Conservation (phyloP, 257 asterid species). For the Nicotiana obtusifolia region DNA sequence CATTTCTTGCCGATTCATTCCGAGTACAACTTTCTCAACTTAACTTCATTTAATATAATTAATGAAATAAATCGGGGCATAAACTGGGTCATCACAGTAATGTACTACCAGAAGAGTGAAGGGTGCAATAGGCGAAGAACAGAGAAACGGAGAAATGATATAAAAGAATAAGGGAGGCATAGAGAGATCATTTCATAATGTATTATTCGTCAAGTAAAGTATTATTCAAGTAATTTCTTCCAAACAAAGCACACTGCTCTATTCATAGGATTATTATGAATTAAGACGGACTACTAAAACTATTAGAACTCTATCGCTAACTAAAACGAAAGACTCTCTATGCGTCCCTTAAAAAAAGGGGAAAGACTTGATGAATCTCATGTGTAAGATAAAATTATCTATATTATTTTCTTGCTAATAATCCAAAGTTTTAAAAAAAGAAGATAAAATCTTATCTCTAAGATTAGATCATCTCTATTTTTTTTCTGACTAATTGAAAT, state of each 20-base stretch:
- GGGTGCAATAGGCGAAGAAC: not conserved
- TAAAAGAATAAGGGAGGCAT: not conserved
- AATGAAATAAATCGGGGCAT: too few relatives aligned
- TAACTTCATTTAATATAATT: too few relatives aligned
- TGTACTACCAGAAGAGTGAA: not conserved
- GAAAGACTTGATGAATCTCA: not conserved
- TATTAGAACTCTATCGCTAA: not conserved
- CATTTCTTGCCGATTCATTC: too few relatives aligned
- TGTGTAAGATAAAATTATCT: not conserved
- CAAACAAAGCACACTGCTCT: not conserved
- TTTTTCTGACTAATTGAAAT: not conserved
- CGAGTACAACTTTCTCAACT: too few relatives aligned
- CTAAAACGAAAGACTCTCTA: too few relatives aligned
- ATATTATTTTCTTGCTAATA: not conserved
- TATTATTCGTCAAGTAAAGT: not conserved
- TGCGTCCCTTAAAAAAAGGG: too few relatives aligned
- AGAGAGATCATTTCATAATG: not conserved
- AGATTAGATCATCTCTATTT: not conserved
- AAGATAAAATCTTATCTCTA: too few relatives aligned
- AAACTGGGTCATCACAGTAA: too few relatives aligned
- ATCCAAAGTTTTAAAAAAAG: not conserved
- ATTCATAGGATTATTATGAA: not conserved
- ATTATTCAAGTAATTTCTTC: conserved; percentile 3
- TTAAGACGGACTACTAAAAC: not conserved
- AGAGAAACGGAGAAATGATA: not conserved